phyloP scores from a whole-genome alignment of 148 eudicot species.

The Fallopia convolvulus region DNA sequence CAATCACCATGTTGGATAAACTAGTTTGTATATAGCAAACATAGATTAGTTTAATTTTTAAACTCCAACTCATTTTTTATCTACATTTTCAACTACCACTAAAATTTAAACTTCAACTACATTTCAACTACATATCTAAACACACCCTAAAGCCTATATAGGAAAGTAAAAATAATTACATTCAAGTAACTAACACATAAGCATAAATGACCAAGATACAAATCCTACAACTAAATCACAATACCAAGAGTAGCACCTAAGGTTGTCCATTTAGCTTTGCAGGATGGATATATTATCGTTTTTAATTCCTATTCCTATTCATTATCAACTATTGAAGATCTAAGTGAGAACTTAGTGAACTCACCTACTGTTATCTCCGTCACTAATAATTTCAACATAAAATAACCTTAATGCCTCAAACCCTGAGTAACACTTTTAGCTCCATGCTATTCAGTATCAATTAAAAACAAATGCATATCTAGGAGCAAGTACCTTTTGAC shows the following conservation, averaged over 20 bases:
- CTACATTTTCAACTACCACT: no score
- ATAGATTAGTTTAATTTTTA: no score
- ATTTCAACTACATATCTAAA: no score
- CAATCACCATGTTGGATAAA: no score
- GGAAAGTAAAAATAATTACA: no score
- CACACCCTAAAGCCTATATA: no score
- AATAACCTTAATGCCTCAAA: background rate
- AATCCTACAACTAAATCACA: background rate
- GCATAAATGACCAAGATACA: background rate
- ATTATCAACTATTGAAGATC: background rate
- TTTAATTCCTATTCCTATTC: background rate
- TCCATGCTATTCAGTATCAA: slow-evolving; percentile 2
- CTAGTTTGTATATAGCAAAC: no score
- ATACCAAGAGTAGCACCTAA: background rate
- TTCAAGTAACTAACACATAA: background rate
- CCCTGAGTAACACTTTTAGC: background rate
- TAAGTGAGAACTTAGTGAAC: background rate
- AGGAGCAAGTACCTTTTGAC: background rate
- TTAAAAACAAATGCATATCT: background rate
- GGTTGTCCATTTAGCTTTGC: background rate
- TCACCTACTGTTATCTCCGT: background rate
- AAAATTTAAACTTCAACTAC: no score
- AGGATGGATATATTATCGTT: background rate
- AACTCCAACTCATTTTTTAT: no score
- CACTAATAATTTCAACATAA: background rate